Base-by-base conservation (phyloP, 192 early-diverging fungal species). In the Haplosporangium gracile region DNA sequence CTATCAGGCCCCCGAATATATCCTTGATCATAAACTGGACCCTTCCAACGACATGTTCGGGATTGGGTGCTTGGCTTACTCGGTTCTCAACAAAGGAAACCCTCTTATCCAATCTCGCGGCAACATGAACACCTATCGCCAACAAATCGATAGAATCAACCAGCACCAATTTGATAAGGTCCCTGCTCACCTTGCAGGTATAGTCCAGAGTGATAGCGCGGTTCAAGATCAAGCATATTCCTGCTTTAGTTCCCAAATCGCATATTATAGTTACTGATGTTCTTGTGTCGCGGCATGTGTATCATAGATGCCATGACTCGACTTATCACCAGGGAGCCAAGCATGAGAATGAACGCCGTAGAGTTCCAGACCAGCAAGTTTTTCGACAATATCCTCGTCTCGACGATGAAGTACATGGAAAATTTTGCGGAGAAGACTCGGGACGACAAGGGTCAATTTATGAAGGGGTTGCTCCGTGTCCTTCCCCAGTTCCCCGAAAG, bases 361-460 rank as follows among this genome's bases (percentile, higher is more conserved):
- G 91, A 93, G 57, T 95, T 97, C 82, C 94, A 95, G 74, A 80
- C 80, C 10, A 91, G 90, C 85, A 90, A 89, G 51, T 96, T 94
- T 75, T 97, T 97, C 89, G 94, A 96, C 90, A 94, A 95, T 69
- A 88, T 96, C 20, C 87, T 96, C 3, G 92, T 97, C 5, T 95
- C 94, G 1, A 94, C 96, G 0, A 92, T 97, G 80, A 91, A 92
- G 63, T 97, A 94, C 74, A 90, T 97, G 79, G 97, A 97, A 75
- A 88, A 89, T 22, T 92, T 97, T 79, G 93, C 94, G 1, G 96
- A 96, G 77, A 97, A 97, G 84, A 90, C 95, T 0, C 82, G 89
- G 63, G 95, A 96, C 42, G 93, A 96, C 68, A 96, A 97, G 76
- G 87, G 91, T 11, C 92, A 93, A 38, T 97, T 97, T 70, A 91